Evolutionary conservation across 1,284 basidiomycete species (phyloP), one percentile per base, ranked within the genome.

Genomic region (Sporisorium iseilematis-ciliati): DNA sequence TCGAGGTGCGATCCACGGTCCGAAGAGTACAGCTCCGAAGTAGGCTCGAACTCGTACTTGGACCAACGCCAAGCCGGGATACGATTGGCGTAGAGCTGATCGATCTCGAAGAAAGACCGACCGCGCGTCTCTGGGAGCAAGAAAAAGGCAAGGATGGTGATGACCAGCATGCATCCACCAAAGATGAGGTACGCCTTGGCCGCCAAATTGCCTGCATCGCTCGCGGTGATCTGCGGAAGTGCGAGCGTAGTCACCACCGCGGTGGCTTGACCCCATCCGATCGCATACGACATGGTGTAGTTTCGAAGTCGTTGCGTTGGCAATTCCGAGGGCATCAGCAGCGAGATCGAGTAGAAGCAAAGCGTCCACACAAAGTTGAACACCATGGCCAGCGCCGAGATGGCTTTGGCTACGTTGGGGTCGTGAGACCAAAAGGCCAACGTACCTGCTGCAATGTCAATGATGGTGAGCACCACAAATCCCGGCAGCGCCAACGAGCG

Each of bases 151-250:
- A 71, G 50, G 4, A 80, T 33, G 20, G 77, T 66, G 60, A 78
- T 72, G 42, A 67, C 54, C 12, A 74, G 51, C 75, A 78, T 80
- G 69, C 65, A 75, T 40, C 72, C 78, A 11, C 61, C 79, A 58
- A 81, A 81, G 59, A 81, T 76, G 20, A 81, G 58, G 52, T 81
- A 81, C n/a, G 78, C 65, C 53, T 79, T 81, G 43, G 79, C 79
- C 6, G 75, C 75, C 20, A 79, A 51, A 31, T 73, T 68, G 33
- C 64, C 75, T 4, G 74, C 75, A 57, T 81, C 79, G 38, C 55
- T 64, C 11, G 75, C 75, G 2, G 77, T 79, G 63, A 81, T 72
- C 54, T 75, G 67, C 10, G 79, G 79, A 16, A 81, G 60, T 3
- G 66, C 65, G 33, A 81, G 60, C 31, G 79, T 81, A 10, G 79